Conservation (phyloP, 257 asterid species). For the Leptodermis oblonga region DNA sequence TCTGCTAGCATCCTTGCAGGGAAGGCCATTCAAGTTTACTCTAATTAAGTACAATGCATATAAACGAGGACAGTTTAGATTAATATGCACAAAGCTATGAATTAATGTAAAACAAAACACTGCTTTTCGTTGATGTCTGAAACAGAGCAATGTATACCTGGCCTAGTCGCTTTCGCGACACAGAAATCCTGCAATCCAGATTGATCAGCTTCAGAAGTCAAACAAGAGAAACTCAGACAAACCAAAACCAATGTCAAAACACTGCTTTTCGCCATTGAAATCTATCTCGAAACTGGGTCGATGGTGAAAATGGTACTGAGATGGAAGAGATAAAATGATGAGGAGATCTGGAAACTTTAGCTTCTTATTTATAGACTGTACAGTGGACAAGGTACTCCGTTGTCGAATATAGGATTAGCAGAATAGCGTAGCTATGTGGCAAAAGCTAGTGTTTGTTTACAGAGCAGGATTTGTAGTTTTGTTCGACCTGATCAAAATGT, state of each 20-base stretch:
- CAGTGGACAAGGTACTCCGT: not conserved
- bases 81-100: too few species aligned
- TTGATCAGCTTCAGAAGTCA: constrained; percentile 1
- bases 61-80: too few species aligned
- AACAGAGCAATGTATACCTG: constrained; percentile 9
- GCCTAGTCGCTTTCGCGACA: constrained; percentile 7
- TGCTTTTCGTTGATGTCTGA: too few species aligned
- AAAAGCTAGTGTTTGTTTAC: too few species aligned
- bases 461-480: too few species aligned
- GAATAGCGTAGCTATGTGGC: too few species aligned
- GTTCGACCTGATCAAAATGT: not conserved
- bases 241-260: not conserved
- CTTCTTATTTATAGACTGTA: not conserved
- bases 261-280: not conserved
- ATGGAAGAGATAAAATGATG: not conserved
- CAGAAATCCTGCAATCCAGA: constrained; percentile 4
- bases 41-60: not conserved
- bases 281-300: not conserved
- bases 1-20: not conserved
- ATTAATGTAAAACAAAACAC: too few species aligned
- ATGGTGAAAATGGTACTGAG: too few species aligned
- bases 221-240: constrained; percentile 3
- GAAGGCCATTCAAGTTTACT: constrained; percentile 9
- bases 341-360: not conserved
- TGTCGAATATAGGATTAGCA: too few species aligned